Percentiles rank a stretch among this genome's conserved stretches.
phyloP scores from a whole-genome alignment of 257 asterid species.

The Leonotis leonurus region DNA sequence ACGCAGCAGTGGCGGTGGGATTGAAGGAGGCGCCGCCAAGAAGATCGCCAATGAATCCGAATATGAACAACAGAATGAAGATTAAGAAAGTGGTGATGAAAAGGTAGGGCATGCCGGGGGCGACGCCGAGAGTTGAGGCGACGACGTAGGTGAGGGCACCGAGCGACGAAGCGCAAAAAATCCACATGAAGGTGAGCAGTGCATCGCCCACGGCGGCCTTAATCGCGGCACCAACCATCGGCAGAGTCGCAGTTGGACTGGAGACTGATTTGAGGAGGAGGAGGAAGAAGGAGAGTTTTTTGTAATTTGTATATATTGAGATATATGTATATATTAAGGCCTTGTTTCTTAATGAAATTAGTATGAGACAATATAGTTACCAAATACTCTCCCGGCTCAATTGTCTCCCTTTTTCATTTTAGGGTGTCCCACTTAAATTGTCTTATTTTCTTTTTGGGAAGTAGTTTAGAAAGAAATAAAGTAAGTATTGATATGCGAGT shows the following conservation, averaged over 20 bases:
- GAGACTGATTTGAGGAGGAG: background rate
- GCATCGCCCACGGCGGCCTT: constrained; percentile 45
- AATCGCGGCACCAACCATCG: constrained; percentile 17
- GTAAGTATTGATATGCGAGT: too few relatives aligned
- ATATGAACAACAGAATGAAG: constrained; percentile 43
- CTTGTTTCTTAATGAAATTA: too few relatives aligned
- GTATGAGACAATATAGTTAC: too few relatives aligned
- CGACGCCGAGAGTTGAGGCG: constrained; percentile 45
- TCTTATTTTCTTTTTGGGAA: too few relatives aligned
- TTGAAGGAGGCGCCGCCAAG: constrained; percentile 85
- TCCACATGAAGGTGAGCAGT: constrained; percentile 39
- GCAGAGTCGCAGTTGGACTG: background rate
- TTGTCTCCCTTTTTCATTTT: too few relatives aligned
- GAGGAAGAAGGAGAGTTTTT: background rate
- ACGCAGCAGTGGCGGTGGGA: constrained; percentile 78
- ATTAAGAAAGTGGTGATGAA: constrained; percentile 49
- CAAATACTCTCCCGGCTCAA: too few relatives aligned
- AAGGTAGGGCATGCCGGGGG: constrained; percentile 33
- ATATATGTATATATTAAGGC: too few relatives aligned
- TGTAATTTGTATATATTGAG: too few relatives aligned
- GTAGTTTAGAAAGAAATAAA: too few relatives aligned
- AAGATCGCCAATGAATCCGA: constrained; percentile 59
- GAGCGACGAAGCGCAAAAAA: constrained; percentile 46
- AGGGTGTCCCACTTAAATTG: too few relatives aligned
- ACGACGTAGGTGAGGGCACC: constrained; percentile 44